These are phyloP conservation scores for Fragaria ananassa DNA, from an alignment of 306 rosid genomes.

Conservation along the genomic window DNA sequence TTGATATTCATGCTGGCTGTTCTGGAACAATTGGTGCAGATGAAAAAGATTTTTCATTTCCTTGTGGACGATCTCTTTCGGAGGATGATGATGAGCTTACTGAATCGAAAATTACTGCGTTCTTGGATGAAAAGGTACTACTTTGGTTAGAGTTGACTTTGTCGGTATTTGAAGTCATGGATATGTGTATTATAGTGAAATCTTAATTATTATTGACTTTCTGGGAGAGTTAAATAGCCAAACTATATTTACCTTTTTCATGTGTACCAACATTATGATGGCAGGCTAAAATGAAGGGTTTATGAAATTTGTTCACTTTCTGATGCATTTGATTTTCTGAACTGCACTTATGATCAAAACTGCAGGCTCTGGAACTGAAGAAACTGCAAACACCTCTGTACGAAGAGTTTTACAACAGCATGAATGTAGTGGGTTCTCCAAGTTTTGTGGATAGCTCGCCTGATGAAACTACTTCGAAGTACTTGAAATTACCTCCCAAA, in stretches of 20 bases:
- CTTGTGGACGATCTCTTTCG: conserved; percentile 60
- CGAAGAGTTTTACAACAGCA: conserved; percentile 89
- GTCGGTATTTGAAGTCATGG: not conserved
- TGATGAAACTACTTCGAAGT: conserved; percentile 63
- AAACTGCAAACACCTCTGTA: conserved; percentile 89
- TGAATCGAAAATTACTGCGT: conserved; percentile 83
- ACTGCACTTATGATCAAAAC: conserved; percentile 14
- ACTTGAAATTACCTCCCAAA: conserved; percentile 92
- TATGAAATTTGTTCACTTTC: not conserved
- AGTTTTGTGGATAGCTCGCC: conserved; percentile 43
- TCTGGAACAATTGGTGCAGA: conserved; percentile 41
- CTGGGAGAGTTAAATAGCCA: not conserved
- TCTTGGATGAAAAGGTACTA: conserved; percentile 93
- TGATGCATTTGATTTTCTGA: conserved; percentile 23
- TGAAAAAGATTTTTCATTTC: conserved; percentile 61
- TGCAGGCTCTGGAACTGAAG: conserved; percentile 92
- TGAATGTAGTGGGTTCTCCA: conserved; percentile 68
- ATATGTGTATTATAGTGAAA: not conserved
- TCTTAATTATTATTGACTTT: not conserved
- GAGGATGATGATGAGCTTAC: conserved; percentile 96
- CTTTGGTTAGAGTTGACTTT: conserved; percentile 14
- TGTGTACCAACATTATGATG: not conserved
- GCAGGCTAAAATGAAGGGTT: not conserved
- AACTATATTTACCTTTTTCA: not conserved
- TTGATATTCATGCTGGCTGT: conserved; percentile 35